Evolutionary conservation across 108 stramenopile genomes (phyloP).

Genomic region (Conticribra weissflogii): DNA sequence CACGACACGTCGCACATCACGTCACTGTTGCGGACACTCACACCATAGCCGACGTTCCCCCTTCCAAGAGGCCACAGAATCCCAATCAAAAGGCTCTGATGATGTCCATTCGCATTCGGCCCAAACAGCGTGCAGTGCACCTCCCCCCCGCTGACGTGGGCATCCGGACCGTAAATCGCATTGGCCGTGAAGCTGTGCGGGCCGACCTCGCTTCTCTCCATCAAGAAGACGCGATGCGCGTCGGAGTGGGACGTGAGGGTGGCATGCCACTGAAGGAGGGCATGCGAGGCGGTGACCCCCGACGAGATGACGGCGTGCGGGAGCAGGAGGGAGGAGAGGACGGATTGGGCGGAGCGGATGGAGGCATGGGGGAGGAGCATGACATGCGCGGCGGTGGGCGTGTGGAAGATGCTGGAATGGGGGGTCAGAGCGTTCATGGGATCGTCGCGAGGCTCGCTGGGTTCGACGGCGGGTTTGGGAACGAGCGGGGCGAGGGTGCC

Average conservation of each 20-base stretch:
- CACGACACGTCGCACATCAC: no score
- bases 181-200: conserved; percentile 69
- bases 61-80: conserved; percentile 91
- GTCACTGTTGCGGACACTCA: no score
- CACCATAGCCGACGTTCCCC: conserved; percentile 97
- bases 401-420: conserved; percentile 60
- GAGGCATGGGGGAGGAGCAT: conserved; percentile 54
- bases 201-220: conserved; percentile 72
- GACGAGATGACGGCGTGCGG: conserved; percentile 53
- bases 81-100: conserved; percentile 89
- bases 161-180: conserved; percentile 84
- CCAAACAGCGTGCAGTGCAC: conserved; percentile 82
- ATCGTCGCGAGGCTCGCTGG: no score
- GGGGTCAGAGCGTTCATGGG: conserved; percentile 61
- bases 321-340: conserved; percentile 59
- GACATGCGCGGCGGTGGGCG: conserved; percentile 58
- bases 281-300: conserved; percentile 55
- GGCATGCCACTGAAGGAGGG: conserved; percentile 76
- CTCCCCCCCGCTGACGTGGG: conserved; percentile 83
- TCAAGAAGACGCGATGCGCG: conserved; percentile 60
- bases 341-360: conserved; percentile 64
- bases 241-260: conserved; percentile 55
- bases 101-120: conserved; percentile 90
- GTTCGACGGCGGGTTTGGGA: no score
- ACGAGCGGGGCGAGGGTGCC: conserved; percentile 19